Conservation (phyloP, 1,284 basidiomycete genomes). For the Ustilago trichophora region DNA sequence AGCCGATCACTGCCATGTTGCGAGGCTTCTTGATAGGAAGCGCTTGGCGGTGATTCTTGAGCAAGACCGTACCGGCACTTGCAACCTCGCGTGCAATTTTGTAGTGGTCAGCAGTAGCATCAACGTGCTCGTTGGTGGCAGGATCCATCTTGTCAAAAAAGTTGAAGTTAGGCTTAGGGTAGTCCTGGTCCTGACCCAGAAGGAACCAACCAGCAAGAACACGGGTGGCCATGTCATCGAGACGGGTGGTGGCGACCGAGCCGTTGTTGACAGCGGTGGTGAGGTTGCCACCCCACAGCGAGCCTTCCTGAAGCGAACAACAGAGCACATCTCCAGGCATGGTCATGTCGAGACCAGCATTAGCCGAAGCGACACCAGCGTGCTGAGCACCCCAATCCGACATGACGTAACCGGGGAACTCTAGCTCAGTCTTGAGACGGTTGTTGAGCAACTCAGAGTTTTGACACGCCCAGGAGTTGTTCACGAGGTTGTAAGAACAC, state of each 20-base stretch:
- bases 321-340: slow-evolving; percentile 66
- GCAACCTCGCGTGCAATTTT: slow-evolving; percentile 77
- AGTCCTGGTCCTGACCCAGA: slow-evolving; percentile 67
- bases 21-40: slow-evolving; percentile 48
- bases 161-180: slow-evolving; percentile 55
- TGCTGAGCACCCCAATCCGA: slow-evolving; percentile 56
- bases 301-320: slow-evolving; percentile 32
- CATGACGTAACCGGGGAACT: slow-evolving; percentile 77
- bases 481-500: slow-evolving; percentile 72
- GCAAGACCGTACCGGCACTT: slow-evolving; percentile 76
- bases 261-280: slow-evolving; percentile 76
- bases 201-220: slow-evolving; percentile 64
- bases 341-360: slow-evolving; percentile 74
- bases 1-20: slow-evolving; percentile 54
- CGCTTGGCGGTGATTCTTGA: slow-evolving; percentile 73
- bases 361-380: slow-evolving; percentile 68
- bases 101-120: slow-evolving; percentile 80
- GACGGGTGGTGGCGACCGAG: slow-evolving; percentile 73
- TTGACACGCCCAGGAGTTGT: slow-evolving; percentile 71
- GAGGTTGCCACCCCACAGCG: slow-evolving; percentile 68
- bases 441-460: slow-evolving; percentile 76
- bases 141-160: slow-evolving; percentile 47
- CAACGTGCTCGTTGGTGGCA: slow-evolving; percentile 71
- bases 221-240: slow-evolving; percentile 68
- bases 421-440: slow-evolving; percentile 78